Evolutionary conservation across 257 asterid species (phyloP), one percentile per base, ranked within the genome.

Genomic region (Capsicum rhomboideum): DNA sequence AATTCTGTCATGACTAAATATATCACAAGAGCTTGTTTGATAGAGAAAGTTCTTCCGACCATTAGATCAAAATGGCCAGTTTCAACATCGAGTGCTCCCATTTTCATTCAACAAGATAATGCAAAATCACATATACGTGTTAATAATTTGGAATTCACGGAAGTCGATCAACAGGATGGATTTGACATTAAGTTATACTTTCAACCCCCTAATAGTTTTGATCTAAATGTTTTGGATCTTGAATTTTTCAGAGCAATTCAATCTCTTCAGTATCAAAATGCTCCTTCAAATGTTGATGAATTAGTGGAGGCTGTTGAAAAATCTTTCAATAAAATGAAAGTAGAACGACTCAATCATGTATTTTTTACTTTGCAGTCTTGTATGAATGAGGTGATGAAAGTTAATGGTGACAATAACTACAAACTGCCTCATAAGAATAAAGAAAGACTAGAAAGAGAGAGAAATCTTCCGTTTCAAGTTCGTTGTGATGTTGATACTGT

Each of bases 361-460:
- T 85, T 85, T 80, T 21, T 85, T 0, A 54, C 83, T 34, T 64
- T 55, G 3, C 78, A 74, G 37, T 10, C 18, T 26, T 77, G 75
- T 44, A 79, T 85, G 84, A 28, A 26, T 23, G 84, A 85, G 66
- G 75, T 81, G 44, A 80, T 82, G 83, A 82, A 82, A 44, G 66
- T 42, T 20, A 31, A 50, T 11, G 78, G 78, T 23, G 56, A n/a
- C 4, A 80, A 78, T 26, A 85, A 42, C 16, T 53, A 53, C 58
- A 64, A 66, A 40, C 20, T 40, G 1, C 85, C 78, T 26, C 85
- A 80, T 67, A 37, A 82, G 28, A 82, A 58, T 26, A 82, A 85
- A 74, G 31, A 53, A 2, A 31, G 31, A n/a, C 46, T 79, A 18
- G 49, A 80, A 56, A 66, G 74, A 46, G 75, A 83, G 58, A 83